Evolutionary conservation across 2,329 filamentous ascomycete species (phyloP), one percentile per base, ranked within the genome.

Genomic region (Fusarium sp.): DNA sequence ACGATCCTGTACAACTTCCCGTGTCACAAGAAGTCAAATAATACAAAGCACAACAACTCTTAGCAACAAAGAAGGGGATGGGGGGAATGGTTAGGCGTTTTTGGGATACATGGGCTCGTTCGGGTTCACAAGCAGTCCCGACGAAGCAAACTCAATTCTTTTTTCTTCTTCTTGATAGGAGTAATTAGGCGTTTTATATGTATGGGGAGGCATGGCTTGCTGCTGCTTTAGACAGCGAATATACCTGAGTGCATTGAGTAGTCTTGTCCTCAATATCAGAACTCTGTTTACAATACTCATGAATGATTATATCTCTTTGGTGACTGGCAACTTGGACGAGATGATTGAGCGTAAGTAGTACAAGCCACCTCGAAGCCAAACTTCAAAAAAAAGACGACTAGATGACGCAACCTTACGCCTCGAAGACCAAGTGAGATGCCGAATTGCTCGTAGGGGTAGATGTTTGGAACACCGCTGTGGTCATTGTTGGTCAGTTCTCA

Each of bases 1-100:
- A 69, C 22, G 75, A 76, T 27, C 68, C 76, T 38, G 45, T 71
- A 17, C 66, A 61, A 12, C 62, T 59, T 20, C 38, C 68, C 17
- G 64, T 68, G 8, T 32, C 70, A 20, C 76, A 79, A 61, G 67
- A 77, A 63, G 76, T 78, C 40, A 77, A 75, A 35, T 79, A 54
- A 54, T 54, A 50, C 45, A 4, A 33, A 32, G 70, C 43, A 70
- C 22, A 60, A 60, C 20, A 45, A 45, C 20, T 15, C 33, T 22
- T 32, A 22, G 22, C 40, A 56, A 63, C 38, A 60, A 66, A 66
- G 47, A 63, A 38, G 10, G 37, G 60, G 62, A 62, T n/a, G 30
- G 58, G 66, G 60, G 60, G 61, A 61, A 61, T 32, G 35, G 57
- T 68, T 70, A 62, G 75, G 35, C 35, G 35, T 75, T 75, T 50